Evolutionary conservation across 1,284 basidiomycete genomes (phyloP), one percentile per base, ranked within the genome.

Genomic region (Cryptococcus neoformans): DNA sequence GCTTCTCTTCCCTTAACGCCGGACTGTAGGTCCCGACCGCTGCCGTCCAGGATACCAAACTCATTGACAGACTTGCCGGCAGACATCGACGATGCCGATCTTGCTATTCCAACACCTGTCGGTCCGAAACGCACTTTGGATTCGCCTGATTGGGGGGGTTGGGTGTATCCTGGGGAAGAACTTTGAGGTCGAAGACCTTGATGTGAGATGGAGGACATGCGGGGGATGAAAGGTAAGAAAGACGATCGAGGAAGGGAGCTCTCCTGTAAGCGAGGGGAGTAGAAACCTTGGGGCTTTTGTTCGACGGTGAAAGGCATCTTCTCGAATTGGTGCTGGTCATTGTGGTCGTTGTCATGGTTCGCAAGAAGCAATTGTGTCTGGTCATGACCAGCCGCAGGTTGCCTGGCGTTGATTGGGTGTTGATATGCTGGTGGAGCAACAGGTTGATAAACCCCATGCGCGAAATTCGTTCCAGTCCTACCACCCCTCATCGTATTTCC

Each of bases 381-480:
- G 36, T 58, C 54, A 38, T 62, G 55, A 41, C 38, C 17, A 10
- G 44, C 34, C 10, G 44, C 44, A 16, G 34, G 45, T 16, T 12
- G 35, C 28, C 45, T 38, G 6, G 38, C 44, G 35, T 44, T 46
- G 1, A 60, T 58, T 2, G 58, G 62, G 16, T 37, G 54, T 47
- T 62, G 63, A 50, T 62, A 64, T 12, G 40, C 40, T 21, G 62
- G 51, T n/a, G 60, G 58, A 4, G 63, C 56, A 40, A 51, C 44
- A 11, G 53, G 42, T 28, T 48, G 40, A 16, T 54, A 48, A 10
- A 39, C 44, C 46, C 35, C n/a, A n/a, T 6, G 12, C 28, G 8
- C 46, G 39, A 38, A 28, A 36, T 35, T 37, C 28, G 35, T 10
- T 14, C 53, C 47, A 42, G 53, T 53, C 44, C 38, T 51, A 12